Conservation (phyloP, 352 stramenopile genomes). For the Pythium biforme region DNA sequence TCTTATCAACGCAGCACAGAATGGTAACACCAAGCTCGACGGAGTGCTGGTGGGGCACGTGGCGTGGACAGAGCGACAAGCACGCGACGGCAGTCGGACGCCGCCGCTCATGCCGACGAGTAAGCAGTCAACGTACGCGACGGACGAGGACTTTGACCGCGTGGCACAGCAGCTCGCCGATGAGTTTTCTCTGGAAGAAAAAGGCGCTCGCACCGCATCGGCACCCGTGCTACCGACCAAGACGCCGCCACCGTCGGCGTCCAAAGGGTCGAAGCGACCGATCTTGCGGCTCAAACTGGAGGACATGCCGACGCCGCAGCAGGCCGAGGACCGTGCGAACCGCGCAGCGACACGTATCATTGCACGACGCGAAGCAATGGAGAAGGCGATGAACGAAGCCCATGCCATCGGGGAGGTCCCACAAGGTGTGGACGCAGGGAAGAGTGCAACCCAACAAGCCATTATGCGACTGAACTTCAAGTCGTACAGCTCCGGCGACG, state of each 20-base stretch:
- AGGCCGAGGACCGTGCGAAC: constrained; percentile 79
- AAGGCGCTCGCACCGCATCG: constrained; percentile 19
- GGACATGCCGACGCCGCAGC: constrained; percentile 84
- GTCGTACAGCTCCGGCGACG: constrained; percentile 65
- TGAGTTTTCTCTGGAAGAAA: constrained; percentile 56
- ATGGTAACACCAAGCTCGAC: not conserved
- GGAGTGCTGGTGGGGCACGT: not conserved
- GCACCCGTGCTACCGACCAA: constrained; percentile 3
- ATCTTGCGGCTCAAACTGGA: constrained; percentile 77
- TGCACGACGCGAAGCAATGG: constrained; percentile 69
- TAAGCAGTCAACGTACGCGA: not conserved
- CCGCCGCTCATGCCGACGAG: not conserved
- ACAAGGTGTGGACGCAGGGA: constrained; percentile 3
- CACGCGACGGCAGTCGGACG: not conserved
- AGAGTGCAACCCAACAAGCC: constrained; percentile 64
- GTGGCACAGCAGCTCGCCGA: constrained; percentile 37
- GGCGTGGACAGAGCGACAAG: not conserved
- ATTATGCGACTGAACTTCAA: constrained; percentile 70
- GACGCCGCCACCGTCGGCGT: constrained; percentile 8
- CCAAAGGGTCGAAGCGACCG: constrained; percentile 44
- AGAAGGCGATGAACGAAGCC: constrained; percentile 42
- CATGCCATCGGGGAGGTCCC: not conserved
- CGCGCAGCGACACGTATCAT: constrained; percentile 71
- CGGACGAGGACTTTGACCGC: constrained; percentile 36
- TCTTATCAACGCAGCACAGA: not conserved